Base-by-base conservation (phyloP, 345 rosid genomes). In the Eutrema yunnanense region DNA sequence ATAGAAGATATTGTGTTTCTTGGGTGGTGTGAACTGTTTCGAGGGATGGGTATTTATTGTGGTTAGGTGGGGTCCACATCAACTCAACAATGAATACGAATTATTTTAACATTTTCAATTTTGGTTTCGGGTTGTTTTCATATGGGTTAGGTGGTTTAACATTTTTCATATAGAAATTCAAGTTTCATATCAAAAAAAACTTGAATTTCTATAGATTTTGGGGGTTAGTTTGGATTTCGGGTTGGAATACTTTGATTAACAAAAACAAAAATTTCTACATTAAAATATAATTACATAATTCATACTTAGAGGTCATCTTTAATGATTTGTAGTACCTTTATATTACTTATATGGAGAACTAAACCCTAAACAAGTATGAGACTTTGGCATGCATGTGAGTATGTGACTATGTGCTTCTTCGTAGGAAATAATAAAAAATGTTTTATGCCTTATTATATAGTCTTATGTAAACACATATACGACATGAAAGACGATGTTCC, bases 11-110 rank as follows among this genome's bases (percentile, higher is more conserved):
- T 57, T 65, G 72, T 65, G 65, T 40, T 73, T 73, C 71, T 65
- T 5, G 48, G 65, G 29, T 65, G 65, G 57, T 73, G 46, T 72
- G 57, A 65, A 73, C 71, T 73, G 14, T 47, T 64, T 55, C 42
- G 12, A 14, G 36, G 5, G 29, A 56, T 16, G 65, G 51, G 9
- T 73, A 73, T 56, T 56, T 73, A 73, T 73, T 11, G 63, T 41
- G 27, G 43, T 38, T 27, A 37, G 42, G 26, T 37, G 27, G 57
- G 76, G 46, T 55, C 65, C 65, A 64, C 22, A 10, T n/a, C 19
- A 34, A 34, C 13, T 53, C 8, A 9, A 22, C 16, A 30, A 49
- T 2, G 34, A 49, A 48, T 32, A 14, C 11, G 2, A 33, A 19
- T 14, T 41, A 50, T 10, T 41, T 40, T 40, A 61, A 9, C 16